phyloP scores from a whole-genome alignment of 148 eudicot genomes.

The Salicornia ramosissima region DNA sequence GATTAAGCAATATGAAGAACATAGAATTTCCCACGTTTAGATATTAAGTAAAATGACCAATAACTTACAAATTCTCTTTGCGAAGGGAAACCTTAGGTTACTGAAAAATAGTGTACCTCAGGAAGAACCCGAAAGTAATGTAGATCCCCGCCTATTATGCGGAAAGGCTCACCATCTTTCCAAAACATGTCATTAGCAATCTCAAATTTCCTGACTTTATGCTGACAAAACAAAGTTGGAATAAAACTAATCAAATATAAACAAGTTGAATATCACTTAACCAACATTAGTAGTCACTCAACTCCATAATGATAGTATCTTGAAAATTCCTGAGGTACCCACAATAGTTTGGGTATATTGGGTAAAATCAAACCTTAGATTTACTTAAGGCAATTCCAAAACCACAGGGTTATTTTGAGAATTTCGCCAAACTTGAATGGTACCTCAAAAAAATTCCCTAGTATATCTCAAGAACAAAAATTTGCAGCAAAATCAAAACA shows the following conservation, averaged over 20 bases:
- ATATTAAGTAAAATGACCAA: background rate
- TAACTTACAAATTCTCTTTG: background rate
- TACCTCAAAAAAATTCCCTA: no score
- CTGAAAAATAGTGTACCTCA: slow-evolving; percentile 39
- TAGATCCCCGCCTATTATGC: slow-evolving; percentile 86
- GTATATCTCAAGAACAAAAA: no score
- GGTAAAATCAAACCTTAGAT: no score
- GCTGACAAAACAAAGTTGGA: slow-evolving; percentile 30
- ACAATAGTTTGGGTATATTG: no score
- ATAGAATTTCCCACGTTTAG: background rate
- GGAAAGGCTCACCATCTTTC: slow-evolving; percentile 86
- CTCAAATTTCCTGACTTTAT: slow-evolving; percentile 46
- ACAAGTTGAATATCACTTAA: slow-evolving; percentile 3
- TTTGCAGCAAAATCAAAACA: no score
- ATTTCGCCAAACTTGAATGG: no score
- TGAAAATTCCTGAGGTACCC: no score
- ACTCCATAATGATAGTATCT: background rate
- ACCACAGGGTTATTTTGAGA: no score
- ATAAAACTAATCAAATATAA: slow-evolving; percentile 3
- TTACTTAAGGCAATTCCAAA: no score
- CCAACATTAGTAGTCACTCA: background rate
- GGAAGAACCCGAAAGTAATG: slow-evolving; percentile 89
- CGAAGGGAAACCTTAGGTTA: background rate
- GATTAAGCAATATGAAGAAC: background rate
- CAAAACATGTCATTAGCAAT: slow-evolving; percentile 86